Percentiles rank a stretch among this genome's conserved stretches.
phyloP scores from a whole-genome alignment of 2,329 filamentous ascomycete genomes.

The Corinectria fuckeliana region DNA sequence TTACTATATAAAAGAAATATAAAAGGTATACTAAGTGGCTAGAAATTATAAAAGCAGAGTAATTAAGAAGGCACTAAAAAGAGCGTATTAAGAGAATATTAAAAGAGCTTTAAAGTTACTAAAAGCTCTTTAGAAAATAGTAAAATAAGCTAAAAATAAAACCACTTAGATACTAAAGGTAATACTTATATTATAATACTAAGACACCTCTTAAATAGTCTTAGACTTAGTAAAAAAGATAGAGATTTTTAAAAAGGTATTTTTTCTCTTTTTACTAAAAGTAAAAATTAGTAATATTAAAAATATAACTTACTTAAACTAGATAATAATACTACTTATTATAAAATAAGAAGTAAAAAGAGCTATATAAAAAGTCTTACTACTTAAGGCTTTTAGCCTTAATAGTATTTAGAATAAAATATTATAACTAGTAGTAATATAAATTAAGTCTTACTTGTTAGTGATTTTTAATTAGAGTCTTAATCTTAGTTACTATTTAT shows the following conservation, averaged over 20 bases:
- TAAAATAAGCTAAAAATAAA: conserved; percentile 6
- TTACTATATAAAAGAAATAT: not conserved
- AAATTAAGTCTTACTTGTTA: not conserved
- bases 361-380: not conserved
- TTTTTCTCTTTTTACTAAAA: not conserved
- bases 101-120: not conserved
- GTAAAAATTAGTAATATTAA: not conserved
- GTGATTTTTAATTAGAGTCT: not conserved
- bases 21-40: not conserved
- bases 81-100: not conserved
- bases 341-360: not conserved
- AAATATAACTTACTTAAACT: not conserved
- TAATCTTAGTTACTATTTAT: not conserved
- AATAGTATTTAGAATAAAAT: not conserved
- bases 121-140: not conserved
- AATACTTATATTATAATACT: not conserved
- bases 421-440: not conserved
- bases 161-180: not conserved
- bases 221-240: not conserved
- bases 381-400: not conserved
- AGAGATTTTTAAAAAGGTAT: not conserved
- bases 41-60: not conserved
- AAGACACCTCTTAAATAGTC: not conserved
- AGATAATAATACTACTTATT: not conserved
- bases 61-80: not conserved